Conservation (phyloP, 495 filamentous ascomycete genomes). For the Lepidopterella palustris region DNA sequence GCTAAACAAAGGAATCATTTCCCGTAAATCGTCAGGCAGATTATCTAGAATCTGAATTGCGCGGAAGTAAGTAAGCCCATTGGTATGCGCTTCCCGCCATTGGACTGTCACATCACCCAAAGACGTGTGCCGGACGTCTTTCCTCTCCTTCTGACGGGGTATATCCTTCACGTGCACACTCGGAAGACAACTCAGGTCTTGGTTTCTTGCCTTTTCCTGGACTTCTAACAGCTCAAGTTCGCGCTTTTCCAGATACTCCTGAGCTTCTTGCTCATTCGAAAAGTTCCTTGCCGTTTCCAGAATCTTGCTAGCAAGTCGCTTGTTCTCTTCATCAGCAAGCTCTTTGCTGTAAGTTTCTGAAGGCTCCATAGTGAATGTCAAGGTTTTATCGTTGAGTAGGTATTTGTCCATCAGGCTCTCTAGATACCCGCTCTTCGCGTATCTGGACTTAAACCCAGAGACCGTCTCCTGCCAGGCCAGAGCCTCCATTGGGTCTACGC, state of each 20-base stretch:
- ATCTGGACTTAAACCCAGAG: slow-evolving; percentile 65
- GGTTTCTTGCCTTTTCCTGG: slow-evolving; percentile 71
- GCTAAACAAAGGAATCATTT: slow-evolving; percentile 83
- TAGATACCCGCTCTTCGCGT: slow-evolving; percentile 67
- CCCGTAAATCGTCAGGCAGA: slow-evolving; percentile 76
- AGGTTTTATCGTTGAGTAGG: slow-evolving; percentile 71
- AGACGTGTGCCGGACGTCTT: slow-evolving; percentile 60
- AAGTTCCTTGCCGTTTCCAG: slow-evolving; percentile 57
- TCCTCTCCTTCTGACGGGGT: slow-evolving; percentile 64
- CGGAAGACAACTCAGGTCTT: slow-evolving; percentile 82
- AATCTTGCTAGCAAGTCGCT: slow-evolving; percentile 64
- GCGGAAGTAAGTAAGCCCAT: slow-evolving; percentile 93
- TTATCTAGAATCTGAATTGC: slow-evolving; percentile 73
- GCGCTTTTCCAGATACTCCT: slow-evolving; percentile 58
- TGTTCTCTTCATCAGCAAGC: slow-evolving; percentile 69
- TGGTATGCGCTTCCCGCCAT: slow-evolving; percentile 87
- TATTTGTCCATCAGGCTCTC: slow-evolving; percentile 86
- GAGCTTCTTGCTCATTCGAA: slow-evolving; percentile 64
- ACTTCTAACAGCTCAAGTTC: slow-evolving; percentile 76
- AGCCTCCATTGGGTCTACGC: slow-evolving; percentile 82
- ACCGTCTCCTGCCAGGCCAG: slow-evolving; percentile 87
- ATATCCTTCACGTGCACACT: slow-evolving; percentile 85
- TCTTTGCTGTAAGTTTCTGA: slow-evolving; percentile 63
- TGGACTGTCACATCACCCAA: slow-evolving; percentile 66
- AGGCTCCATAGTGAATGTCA: slow-evolving; percentile 94